Evolutionary conservation across 306 rosid species (phyloP), one percentile per base, ranked within the genome.

Genomic region (Vigna unguiculata): DNA sequence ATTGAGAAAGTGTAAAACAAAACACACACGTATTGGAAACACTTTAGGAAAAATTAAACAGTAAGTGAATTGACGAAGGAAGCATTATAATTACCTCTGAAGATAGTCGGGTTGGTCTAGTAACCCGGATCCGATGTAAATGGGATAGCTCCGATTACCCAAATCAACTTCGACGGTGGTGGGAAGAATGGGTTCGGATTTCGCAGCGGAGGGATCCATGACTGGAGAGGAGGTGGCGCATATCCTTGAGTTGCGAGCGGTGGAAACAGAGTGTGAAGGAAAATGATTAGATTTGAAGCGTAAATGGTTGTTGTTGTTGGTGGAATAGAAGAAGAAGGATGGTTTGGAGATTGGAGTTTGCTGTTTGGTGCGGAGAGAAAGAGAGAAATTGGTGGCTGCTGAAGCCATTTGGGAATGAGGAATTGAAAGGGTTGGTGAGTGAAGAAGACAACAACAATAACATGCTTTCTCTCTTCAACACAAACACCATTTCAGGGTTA

Each of bases 131-230:
- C 97, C 97, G 34, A 95, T 92, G 21, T 92, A 92, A 84, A 95
- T 95, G 47, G 99, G 99, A 59, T 95, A 95, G 83, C 97, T 95
- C 78, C 99, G 93, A 71, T 75, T 63, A 24, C 97, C 97, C 90
- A 92, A 91, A 88, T 87, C 88, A 30, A 95, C 99, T 46, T 90
- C 87, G 17, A 95, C 97, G 59, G 73, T 71, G 7, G 90, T 74
- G 25, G 90, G 87, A 40, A 62, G 70, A 1, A 59, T 52, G 30
- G 82, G 49, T 38, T 73, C 82, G 7, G 83, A 76, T 79, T 67
- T 71, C 5, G 85, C 12, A 12, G 86, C 30, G 54, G 84, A 85
- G 21, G 84, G 92, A 83, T 90, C 93, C 93, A 92, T 84, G 24
- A 89, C 82, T 80, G 81, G 90, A 52, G 91, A 90, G 9, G 90